These are phyloP conservation scores for Yarrowia sp. DNA, from an alignment of 805 yeast species.

Conservation along the genomic window DNA sequence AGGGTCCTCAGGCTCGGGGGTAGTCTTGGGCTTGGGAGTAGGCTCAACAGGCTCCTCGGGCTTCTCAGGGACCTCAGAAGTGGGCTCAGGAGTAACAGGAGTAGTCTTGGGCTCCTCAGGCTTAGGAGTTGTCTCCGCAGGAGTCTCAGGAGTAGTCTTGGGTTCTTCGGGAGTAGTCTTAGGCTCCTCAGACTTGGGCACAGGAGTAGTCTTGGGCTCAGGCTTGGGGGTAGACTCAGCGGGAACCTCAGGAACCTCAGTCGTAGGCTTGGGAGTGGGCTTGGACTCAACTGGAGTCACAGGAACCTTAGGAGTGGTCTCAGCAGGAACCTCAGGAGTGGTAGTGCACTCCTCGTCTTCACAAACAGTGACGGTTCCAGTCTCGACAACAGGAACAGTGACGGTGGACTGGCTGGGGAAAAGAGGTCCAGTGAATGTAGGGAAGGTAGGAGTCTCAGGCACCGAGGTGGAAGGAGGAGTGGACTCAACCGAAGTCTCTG, in stretches of 20 bases:
- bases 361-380: not conserved
- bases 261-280: too few species aligned
- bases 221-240: not conserved
- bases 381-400: not conserved
- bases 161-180: not conserved
- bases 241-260: not conserved
- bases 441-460: not conserved
- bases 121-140: not conserved
- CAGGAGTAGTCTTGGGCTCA: not conserved
- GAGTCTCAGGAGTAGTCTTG: not conserved
- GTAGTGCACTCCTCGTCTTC: not conserved
- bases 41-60: not conserved
- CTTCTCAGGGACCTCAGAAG: not conserved
- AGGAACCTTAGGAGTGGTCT: not conserved
- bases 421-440: not conserved
- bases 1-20: not conserved
- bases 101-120: not conserved
- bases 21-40: too few species aligned
- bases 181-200: not conserved
- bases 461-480: not conserved
- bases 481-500: not conserved
- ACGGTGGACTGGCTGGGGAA: not conserved
- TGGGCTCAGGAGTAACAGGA: not conserved
- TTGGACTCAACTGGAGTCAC: not conserved
- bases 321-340: not conserved